Conservation (phyloP, 768 basidiomycete genomes). For the Rhodotorula diobovata region DNA sequence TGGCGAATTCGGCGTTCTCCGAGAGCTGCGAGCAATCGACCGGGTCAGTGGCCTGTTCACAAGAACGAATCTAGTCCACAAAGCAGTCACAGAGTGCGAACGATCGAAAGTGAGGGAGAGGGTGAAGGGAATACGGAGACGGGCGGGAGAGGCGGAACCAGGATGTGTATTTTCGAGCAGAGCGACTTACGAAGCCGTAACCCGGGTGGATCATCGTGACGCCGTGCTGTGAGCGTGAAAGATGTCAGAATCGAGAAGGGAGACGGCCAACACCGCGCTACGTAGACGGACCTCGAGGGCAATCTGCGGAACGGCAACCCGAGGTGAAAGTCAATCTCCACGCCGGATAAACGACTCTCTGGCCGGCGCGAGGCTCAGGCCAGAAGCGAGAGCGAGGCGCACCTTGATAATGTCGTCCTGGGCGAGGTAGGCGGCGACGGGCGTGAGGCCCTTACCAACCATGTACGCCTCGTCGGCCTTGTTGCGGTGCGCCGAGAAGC, state of each 20-base stretch:
- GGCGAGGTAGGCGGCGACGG: conserved; percentile 92
- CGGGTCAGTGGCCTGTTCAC: too few species aligned
- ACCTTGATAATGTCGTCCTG: conserved; percentile 90
- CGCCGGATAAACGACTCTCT: too few species aligned
- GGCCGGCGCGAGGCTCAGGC: not conserved
- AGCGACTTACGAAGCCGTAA: conserved; percentile 6
- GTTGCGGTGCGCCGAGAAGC: conserved; percentile 93
- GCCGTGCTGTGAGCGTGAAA: conserved; percentile 56
- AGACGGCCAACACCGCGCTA: not conserved
- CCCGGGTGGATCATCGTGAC: conserved; percentile 96
- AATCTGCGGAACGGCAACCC: not conserved
- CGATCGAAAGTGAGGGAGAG: too few species aligned
- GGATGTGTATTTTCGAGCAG: too few species aligned
- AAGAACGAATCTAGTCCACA: not conserved
- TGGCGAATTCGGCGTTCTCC: conserved; percentile 94
- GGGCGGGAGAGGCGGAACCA: not conserved
- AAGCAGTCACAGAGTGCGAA: too few species aligned
- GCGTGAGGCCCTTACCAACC: conserved; percentile 92
- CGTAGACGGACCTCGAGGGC: conserved; percentile 4
- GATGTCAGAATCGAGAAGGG: rapidly evolving
- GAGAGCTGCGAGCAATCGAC: conserved; percentile 61
- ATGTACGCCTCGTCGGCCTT: conserved; percentile 99
- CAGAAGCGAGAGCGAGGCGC: conserved; percentile 51
- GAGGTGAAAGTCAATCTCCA: not conserved
- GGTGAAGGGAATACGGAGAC: too few species aligned